Evolutionary conservation across 306 rosid species (phyloP), one percentile per base, ranked within the genome.

Genomic region (Acacia confusa): DNA sequence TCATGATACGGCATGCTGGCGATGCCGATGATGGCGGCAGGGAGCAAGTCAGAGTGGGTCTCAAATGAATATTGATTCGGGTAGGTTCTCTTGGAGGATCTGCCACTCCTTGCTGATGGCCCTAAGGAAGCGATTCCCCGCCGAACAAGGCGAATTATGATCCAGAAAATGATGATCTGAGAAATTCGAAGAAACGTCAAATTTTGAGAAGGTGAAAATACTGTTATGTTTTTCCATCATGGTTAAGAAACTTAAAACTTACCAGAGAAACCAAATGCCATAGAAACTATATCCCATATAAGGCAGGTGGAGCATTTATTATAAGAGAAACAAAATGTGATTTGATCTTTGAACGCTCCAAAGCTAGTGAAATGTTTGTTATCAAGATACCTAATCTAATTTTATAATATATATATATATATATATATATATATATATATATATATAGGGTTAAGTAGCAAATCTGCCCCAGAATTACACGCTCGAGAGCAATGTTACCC

Each of bases 1-100:
- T 92, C 89, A 64, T 87, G 90, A 70, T 90, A 88, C 0, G 92
- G 97, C 11, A 92, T 92, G 15, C 88, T 92, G 9, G 88, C 83
- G 11, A 88, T 81, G 7, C 92, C 92, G 9, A 87, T 5, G 36
- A 92, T 85, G 65, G 76, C 94, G 0, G 91, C 92, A 1, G 92
- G 17, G 36, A 88, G 75, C 0, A 90, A 64, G 38, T 86, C 82
- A 22, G 87, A 74, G 7, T 88, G 84, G 25, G 63, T 67, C 61
- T 92, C 92, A 81, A 4, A 88, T 89, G 68, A 71, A 82, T 40
- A 92, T 92, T 70, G 90, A 77, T 15, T 87, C 91, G 4, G 94
- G 94, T 22, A 92, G 85, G 24, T 74, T 60, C n/a, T 81, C 66
- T 34, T 78, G 80, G 0, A 92, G 84, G 38, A 76, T 84, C 60